These are phyloP conservation scores for Debaryomyces udenii DNA, from an alignment of 1,139 yeast species.

Conservation along the genomic window DNA sequence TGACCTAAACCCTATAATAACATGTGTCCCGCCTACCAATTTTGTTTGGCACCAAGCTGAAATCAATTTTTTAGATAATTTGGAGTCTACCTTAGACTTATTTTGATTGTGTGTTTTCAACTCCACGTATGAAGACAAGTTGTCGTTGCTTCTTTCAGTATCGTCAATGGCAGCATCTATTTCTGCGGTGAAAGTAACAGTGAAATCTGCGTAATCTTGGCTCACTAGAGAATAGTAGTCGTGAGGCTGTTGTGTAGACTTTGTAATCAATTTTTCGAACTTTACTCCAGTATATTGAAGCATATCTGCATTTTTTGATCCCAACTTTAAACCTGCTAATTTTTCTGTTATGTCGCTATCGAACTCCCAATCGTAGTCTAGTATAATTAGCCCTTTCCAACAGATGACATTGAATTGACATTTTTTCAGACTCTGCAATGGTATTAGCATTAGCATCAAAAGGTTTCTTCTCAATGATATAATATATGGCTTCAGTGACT, in stretches of 20 bases:
- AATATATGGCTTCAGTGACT: constrained; percentile 17
- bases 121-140: constrained; percentile 22
- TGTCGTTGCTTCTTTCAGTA: constrained; percentile 6
- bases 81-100: constrained; percentile 1
- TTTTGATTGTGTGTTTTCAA: constrained; percentile 24
- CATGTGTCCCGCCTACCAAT: constrained; percentile 21
- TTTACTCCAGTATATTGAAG: constrained; percentile 27
- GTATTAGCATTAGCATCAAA: constrained; percentile 23
- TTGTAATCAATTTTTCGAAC: constrained; percentile 26
- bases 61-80: constrained; percentile 17
- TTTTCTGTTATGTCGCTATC: neutral
- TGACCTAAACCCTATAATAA: constrained; percentile 26
- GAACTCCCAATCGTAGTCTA: constrained; percentile 26
- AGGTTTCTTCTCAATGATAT: constrained; percentile 26
- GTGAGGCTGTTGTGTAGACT: constrained; percentile 7
- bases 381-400: constrained; percentile 24
- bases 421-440: constrained; percentile 19
- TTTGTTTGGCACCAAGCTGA: constrained; percentile 28
- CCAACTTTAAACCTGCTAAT: neutral
- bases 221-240: constrained; percentile 23
- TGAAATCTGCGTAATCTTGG: constrained; percentile 16
- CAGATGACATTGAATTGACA: constrained; percentile 23
- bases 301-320: constrained; percentile 2
- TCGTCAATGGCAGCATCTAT: constrained; percentile 22
- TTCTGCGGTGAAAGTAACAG: constrained; percentile 27